Evolutionary conservation across 495 filamentous ascomycete genomes (phyloP).

Genomic region (Podospora didyma): DNA sequence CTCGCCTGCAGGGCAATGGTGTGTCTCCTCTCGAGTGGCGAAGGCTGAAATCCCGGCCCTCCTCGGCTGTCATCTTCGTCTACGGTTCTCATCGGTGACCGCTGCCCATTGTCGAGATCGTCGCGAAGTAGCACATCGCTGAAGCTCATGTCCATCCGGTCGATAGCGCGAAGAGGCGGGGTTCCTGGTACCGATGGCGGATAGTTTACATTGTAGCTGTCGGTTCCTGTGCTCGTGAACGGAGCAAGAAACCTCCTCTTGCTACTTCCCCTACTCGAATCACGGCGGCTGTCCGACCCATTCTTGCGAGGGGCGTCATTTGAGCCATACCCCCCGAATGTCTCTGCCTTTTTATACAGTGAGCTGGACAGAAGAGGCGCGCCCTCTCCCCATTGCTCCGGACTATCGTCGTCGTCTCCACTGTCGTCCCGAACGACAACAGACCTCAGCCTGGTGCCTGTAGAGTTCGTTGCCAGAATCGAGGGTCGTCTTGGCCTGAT

Average conservation of each 20-base stretch:
- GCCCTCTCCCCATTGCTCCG: constrained; percentile 46
- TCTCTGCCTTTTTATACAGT: constrained; percentile 25
- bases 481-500: constrained; percentile 65
- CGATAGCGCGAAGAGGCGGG: constrained; percentile 54
- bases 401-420: constrained; percentile 32
- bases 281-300: constrained; percentile 30
- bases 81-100: constrained; percentile 28
- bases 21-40: constrained; percentile 41
- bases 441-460: constrained; percentile 29
- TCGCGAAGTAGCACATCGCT: constrained; percentile 74
- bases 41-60: constrained; percentile 16
- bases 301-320: constrained; percentile 24
- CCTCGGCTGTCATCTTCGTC: constrained; percentile 34
- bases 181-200: constrained; percentile 89
- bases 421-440: constrained; percentile 26
- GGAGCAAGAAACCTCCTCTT: constrained; percentile 27
- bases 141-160: constrained; percentile 56
- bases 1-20: constrained; percentile 55
- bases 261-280: constrained; percentile 38
- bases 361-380: constrained; percentile 52
- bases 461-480: constrained; percentile 32
- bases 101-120: constrained; percentile 39
- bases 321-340: constrained; percentile 34
- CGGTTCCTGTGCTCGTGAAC: constrained; percentile 29
- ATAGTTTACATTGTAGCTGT: constrained; percentile 83